phyloP scores from a whole-genome alignment of 306 rosid species.

The Quillaja saponaria region DNA sequence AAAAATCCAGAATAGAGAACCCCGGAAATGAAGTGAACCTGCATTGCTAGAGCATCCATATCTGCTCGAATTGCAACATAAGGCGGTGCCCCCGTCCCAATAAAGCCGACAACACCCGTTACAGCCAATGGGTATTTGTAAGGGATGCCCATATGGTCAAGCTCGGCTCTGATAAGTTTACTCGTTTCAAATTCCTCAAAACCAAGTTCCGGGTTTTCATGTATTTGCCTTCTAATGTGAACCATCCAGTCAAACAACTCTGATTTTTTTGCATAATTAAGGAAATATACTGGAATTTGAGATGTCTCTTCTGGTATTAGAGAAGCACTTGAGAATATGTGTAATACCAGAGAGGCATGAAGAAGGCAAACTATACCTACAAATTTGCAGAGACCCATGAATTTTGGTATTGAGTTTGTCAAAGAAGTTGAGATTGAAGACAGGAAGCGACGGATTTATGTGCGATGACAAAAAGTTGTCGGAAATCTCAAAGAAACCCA shows the following conservation, averaged over 20 bases:
- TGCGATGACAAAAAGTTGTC: no score
- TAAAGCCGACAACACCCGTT: constrained; percentile 71
- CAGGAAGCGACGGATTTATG: no score
- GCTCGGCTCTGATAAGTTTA: constrained; percentile 62
- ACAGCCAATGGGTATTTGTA: constrained; percentile 67
- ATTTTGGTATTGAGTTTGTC: no score
- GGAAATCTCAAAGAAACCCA: no score
- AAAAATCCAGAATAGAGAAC: no score
- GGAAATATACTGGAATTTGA: constrained; percentile 41
- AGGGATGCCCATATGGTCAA: constrained; percentile 54
- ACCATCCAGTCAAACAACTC: constrained; percentile 68
- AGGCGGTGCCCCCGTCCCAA: constrained; percentile 71
- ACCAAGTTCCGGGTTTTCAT: constrained; percentile 79
- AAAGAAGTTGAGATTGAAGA: no score
- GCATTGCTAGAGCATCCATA: constrained; percentile 85
- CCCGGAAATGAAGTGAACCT: constrained; percentile 51
- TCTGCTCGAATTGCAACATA: constrained; percentile 88
- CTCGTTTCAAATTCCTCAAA: constrained; percentile 84
- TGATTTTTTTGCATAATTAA: constrained; percentile 46
- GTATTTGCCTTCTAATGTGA: constrained; percentile 65
- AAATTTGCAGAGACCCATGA: constrained; percentile 28
- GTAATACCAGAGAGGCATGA: constrained; percentile 4
- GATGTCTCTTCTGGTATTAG: constrained; percentile 30
- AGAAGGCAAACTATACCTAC: constrained; percentile 20
- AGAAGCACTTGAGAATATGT: constrained; percentile 38